Base-by-base conservation (phyloP, 192 early-diverging fungal genomes). In the Oehlia diaphana region DNA sequence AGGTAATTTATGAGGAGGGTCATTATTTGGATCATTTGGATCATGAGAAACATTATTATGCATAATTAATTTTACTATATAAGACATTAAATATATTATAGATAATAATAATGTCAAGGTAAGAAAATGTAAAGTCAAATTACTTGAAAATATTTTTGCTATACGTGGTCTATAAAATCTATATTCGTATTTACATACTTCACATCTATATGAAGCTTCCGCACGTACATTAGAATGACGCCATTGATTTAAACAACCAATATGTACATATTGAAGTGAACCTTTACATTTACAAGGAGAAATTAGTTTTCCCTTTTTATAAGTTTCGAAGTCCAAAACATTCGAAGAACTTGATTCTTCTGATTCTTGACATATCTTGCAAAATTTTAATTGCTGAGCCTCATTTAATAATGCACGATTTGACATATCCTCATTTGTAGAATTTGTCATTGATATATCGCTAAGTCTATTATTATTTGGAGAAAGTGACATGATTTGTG, bases 281-380 rank as follows among this genome's bases (percentile, higher is more conserved):
- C 75, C 75, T 64, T 76, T 76, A 65, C 75, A 76, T 76, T 65
- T 76, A 65, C 75, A 76, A 23, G 75, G 58, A 1, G 75, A 76
- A 37, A 76, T 64, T 65, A 76, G 49, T 64, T 63, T 58, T 4
- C 63, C 63, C 39, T 76, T 76, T 2, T 16, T 1, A 31, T 37
- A 63, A 12, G 13, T 21, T 63, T 31, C 58, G 0, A 61, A 63
- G 26, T 13, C 6, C 0, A 12, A 5, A 4, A 3, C 19, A 7
- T 12, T 7, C 2, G n/a, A 9, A 2, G 9, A 50, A 14, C 7
- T 13, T 4, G 7, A 58, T 26, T 69, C 67, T 14, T 69, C 67
- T 1, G 53, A 16, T 76, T 76, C 75, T 28, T 76, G 75, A 76
- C 75, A 76, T 23, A 76, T 64, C 47, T 76, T 76, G 26, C 75